These are phyloP conservation scores for Trametes sanguinea DNA, from an alignment of 768 basidiomycete species.

Conservation along the genomic window DNA sequence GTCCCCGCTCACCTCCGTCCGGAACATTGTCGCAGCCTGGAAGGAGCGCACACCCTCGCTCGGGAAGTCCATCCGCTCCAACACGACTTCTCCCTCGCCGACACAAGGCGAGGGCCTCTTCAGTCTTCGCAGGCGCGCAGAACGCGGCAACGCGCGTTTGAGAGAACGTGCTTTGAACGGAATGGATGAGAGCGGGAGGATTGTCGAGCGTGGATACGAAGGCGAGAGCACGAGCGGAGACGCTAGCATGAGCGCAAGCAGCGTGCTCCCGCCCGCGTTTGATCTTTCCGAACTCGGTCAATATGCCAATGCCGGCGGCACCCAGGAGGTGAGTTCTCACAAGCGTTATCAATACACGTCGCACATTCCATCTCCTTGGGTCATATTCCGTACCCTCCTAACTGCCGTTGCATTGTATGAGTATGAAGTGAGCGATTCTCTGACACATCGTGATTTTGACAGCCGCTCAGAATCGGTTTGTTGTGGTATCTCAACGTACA, in stretches of 20 bases:
- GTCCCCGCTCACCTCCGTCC: conserved; percentile 68
- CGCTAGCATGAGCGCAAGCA: conserved; percentile 33
- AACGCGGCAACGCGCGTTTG: conserved; percentile 36
- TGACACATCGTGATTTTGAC: conserved; percentile 16
- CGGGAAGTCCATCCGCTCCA: conserved; percentile 25
- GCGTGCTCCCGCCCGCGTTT: conserved; percentile 46
- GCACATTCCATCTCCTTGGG: neutral
- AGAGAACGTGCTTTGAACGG: conserved; percentile 20
- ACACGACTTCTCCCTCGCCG: conserved; percentile 24
- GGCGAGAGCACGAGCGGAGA: conserved; percentile 35
- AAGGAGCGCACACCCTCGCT: conserved; percentile 67
- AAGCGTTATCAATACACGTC: conserved; percentile 11
- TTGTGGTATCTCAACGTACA: conserved; percentile 96
- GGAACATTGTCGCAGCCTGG: conserved; percentile 80
- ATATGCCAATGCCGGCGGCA: conserved; percentile 40
- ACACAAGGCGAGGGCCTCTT: conserved; percentile 48
- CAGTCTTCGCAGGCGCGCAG: conserved; percentile 48
- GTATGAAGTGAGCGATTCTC: conserved; percentile 15
- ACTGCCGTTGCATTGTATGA: neutral
- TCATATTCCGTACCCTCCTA: neutral
- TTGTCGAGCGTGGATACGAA: conserved; percentile 6
- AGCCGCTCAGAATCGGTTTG: conserved; percentile 86
- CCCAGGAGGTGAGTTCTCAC: conserved; percentile 44
- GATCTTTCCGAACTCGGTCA: conserved; percentile 49
- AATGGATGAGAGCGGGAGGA: conserved; percentile 16